These are phyloP conservation scores for Trametopsis cervina DNA, from an alignment of 768 basidiomycete genomes.

Conservation along the genomic window DNA sequence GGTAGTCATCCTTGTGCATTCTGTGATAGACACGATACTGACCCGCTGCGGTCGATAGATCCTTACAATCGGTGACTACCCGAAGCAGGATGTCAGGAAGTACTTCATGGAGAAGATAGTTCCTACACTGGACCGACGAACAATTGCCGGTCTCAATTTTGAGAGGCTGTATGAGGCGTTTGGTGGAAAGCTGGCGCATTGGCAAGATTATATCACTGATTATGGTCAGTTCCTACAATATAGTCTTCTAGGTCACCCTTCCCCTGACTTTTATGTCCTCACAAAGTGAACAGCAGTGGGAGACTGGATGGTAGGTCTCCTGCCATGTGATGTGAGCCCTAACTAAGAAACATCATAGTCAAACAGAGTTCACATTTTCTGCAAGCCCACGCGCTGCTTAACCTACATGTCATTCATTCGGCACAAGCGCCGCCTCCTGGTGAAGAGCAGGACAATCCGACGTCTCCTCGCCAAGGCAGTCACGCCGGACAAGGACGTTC, in stretches of 20 bases:
- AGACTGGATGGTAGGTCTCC: constrained; percentile 51
- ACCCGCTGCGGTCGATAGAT: constrained; percentile 35
- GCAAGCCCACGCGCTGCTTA: constrained; percentile 77
- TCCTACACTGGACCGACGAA: constrained; percentile 60
- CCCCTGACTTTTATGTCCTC: too few species aligned
- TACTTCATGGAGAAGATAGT: constrained; percentile 62
- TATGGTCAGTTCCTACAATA: constrained; percentile 61
- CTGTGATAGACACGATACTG: background rate
- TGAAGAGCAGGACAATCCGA: constrained; percentile 20
- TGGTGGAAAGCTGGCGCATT: constrained; percentile 80
- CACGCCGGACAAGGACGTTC: constrained; percentile 14
- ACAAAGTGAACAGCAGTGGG: constrained; percentile 67
- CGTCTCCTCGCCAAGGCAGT: constrained; percentile 16
- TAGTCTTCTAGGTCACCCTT: too few species aligned
- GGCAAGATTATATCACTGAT: constrained; percentile 74
- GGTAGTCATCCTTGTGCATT: constrained; percentile 26
- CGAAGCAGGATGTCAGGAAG: constrained; percentile 58
- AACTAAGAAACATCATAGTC: constrained; percentile 33
- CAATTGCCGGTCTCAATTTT: constrained; percentile 53
- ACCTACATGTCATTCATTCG: constrained; percentile 83
- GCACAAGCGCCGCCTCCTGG: constrained; percentile 44
- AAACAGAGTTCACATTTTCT: constrained; percentile 78
- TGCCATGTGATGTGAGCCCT: background rate
- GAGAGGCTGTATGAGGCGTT: constrained; percentile 72
- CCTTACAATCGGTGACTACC: constrained; percentile 74